Evolutionary conservation across 257 asterid species (phyloP).

Genomic region (Gardenia jasminoides): DNA sequence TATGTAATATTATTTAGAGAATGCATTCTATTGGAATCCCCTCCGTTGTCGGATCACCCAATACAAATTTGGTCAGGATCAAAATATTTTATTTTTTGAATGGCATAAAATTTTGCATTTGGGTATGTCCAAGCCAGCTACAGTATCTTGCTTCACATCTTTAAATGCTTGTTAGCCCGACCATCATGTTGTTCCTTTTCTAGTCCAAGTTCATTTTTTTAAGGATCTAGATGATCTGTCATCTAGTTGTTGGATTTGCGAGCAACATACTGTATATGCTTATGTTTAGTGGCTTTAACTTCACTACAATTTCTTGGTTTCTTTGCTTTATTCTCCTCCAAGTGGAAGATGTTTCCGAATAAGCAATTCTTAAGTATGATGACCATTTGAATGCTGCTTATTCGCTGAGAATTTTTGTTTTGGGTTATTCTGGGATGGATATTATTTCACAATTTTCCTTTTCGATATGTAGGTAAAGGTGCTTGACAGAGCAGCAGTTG

Average conservation of each 20-base stretch:
- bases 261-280: neutral
- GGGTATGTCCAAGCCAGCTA: no score
- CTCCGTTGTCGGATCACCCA: neutral
- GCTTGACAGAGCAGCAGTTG: constrained; percentile 61
- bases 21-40: constrained; percentile 11
- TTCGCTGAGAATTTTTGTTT: neutral
- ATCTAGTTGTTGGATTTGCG: neutral
- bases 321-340: neutral
- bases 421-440: neutral
- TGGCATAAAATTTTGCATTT: neutral
- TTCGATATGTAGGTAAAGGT: constrained; percentile 70
- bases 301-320: neutral
- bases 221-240: neutral
- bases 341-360: neutral
- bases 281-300: neutral
- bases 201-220: neutral
- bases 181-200: neutral
- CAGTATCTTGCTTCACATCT: neutral
- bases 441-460: neutral
- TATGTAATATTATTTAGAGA: neutral
- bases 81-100: neutral
- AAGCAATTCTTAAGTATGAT: neutral
- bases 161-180: neutral
- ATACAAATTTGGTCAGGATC: neutral
- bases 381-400: neutral